Evolutionary conservation across 108 stramenopile genomes (phyloP), one percentile per base, ranked within the genome.

Genomic region (Nitzschia sp.): DNA sequence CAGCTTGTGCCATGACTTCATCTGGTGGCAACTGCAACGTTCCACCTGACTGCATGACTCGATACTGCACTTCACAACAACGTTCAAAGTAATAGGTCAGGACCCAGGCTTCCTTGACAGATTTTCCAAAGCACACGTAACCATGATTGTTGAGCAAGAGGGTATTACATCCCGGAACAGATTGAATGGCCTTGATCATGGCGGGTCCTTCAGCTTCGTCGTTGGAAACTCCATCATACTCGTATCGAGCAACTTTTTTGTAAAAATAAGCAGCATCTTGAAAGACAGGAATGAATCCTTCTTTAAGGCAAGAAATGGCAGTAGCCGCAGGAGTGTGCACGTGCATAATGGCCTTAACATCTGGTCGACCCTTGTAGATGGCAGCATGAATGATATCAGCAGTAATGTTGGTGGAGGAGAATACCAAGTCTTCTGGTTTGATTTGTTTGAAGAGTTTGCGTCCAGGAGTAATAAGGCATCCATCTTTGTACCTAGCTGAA

Each of bases 341-440:
- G 66, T 86, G 85, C n/a, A 86, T 71, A 38, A 86, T 80, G 15
- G 85, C 85, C 69, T 81, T 80, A 58, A 83, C 57, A 61, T 86
- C 82, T 12, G 70, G 69, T 14, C 81, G 57, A 25, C 62, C 55
- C 39, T 51, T 67, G 68, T 86, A 86, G 14, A 86, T 64, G n/a
- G 85, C 85, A 54, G 78, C 80, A 68, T 86, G 85, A 43, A 86
- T 86, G 7, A 86, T 70, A 51, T 86, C 76, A 40, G 81, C 85
- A 20, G 85, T 86, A 15, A 78, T 63, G 56, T 86, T 86, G 26
- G 67, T 41, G 10, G 77, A 78, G 66, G 66, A 75, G 38, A 71
- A 68, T 1, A 80, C 77, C 26, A 86, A 56, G 51, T 86, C 85
- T 56, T 71, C 65, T 14, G 85, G 85, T 19, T 19, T 60, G 41